Percentiles rank a stretch among this genome's conserved stretches.
phyloP scores from a whole-genome alignment of 345 rosid species.

The Jatropha curcas region DNA sequence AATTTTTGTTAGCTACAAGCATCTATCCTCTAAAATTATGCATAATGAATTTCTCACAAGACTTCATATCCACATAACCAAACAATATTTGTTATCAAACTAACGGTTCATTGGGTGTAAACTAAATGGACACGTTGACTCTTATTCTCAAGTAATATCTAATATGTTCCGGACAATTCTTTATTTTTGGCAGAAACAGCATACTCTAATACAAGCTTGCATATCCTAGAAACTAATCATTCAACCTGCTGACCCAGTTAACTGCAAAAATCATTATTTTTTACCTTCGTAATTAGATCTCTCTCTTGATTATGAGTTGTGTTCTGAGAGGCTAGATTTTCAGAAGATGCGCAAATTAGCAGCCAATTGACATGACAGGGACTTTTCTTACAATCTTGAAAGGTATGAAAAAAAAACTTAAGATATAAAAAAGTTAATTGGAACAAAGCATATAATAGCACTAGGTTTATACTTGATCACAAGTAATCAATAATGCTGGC shows the following conservation, averaged over 20 bases:
- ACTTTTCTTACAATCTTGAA: constrained; percentile 4
- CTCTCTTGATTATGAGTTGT: background rate
- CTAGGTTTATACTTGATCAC: constrained; percentile 74
- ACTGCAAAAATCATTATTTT: background rate
- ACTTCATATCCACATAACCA: background rate
- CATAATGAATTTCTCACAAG: background rate
- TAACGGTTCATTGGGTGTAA: background rate
- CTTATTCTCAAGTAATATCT: too few species aligned
- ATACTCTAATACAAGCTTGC: background rate
- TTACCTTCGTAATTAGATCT: background rate
- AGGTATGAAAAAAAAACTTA: constrained; percentile 7
- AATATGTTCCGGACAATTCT: background rate
- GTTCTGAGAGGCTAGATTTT: background rate
- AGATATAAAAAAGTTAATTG: constrained; percentile 1
- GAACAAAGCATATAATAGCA: constrained; percentile 3
- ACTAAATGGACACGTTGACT: background rate
- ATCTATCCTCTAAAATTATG: too few species aligned
- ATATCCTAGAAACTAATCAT: constrained; percentile 4
- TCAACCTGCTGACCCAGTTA: background rate
- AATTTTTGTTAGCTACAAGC: background rate
- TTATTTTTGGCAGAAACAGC: background rate
- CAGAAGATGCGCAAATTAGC: background rate
- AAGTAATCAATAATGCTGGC: constrained; percentile 62
- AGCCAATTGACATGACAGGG: background rate
- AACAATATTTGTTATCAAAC: background rate